Evolutionary conservation across 345 rosid genomes (phyloP).

Genomic region (Salix purpurea): DNA sequence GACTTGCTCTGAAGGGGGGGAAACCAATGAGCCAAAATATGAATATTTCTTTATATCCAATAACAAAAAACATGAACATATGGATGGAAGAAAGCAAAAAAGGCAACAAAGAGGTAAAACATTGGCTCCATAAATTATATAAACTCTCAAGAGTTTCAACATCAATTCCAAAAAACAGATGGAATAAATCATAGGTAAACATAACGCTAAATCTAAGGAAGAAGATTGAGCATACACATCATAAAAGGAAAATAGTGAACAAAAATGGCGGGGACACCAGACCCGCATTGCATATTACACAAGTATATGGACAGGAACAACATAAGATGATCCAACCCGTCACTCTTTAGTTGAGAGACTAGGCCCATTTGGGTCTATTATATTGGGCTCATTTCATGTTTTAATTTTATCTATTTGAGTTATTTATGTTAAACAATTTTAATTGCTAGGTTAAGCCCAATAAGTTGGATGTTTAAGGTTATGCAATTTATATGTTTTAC

Average conservation of each 20-base stretch:
- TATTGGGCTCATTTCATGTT: too few species aligned
- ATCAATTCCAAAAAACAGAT: background rate
- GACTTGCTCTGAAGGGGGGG: background rate
- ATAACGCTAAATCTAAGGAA: background rate
- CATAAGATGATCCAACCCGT: too few species aligned
- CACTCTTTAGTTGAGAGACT: too few species aligned
- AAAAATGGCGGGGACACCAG: background rate
- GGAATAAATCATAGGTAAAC: too few species aligned
- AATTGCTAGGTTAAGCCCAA: too few species aligned
- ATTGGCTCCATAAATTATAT: background rate
- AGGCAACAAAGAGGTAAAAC: background rate
- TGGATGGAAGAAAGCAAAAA: background rate
- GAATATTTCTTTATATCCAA: background rate
- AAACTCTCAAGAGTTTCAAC: background rate
- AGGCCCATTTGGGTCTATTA: too few species aligned
- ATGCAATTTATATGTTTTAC: too few species aligned
- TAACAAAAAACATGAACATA: background rate
- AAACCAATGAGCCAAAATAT: background rate
- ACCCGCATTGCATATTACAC: too few species aligned
- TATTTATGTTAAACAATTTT: too few species aligned
- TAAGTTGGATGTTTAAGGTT: too few species aligned
- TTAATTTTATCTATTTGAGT: too few species aligned
- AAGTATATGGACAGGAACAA: too few species aligned
- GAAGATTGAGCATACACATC: background rate
- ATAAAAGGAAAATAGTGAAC: background rate